Evolutionary conservation across 1,284 basidiomycete species (phyloP), one percentile per base, ranked within the genome.

Genomic region (Crepidotus sp.): DNA sequence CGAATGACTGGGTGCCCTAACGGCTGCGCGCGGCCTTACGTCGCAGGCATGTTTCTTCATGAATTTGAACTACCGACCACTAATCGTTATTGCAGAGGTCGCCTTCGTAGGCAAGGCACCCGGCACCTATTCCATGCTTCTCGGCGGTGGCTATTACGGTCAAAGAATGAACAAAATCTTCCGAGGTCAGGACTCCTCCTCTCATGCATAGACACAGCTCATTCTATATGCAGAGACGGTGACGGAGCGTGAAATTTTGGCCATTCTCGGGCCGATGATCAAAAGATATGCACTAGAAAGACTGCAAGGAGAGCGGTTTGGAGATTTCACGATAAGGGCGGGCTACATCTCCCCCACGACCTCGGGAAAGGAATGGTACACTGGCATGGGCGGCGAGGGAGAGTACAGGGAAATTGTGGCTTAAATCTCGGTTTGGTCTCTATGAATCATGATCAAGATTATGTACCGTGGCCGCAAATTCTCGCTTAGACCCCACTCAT

Each of bases 1-100:
- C 80, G 95, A 48, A 98, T 98, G 95, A 94, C 91, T 13, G 91
- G 92, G 31, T 95, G 92, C 61, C 92, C 92, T 9, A 95, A 95
- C 60, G 92, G 90, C 42, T 94, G 92, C 61, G 87, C 91, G 8
- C 74, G 94, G 49, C 94, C 95, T n/a, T 98, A 95, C 68, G 70
- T 95, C 44, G 95, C 86, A 44, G 83, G 83, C 81, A 39, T 11
- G 76, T 63, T 22, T 39, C 40, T 24, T 24, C 24, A 10, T 42
- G 17, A 33, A 4, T 38, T 13, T 39, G 13, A 33, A 29, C 2
- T 18, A 4, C 38, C 50, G 13, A 48, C 24, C 25, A 26, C 27
- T 45, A 9, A 49, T 31, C 22, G 3, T 6, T 38, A 42, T 33
- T 40, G 13, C 68, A 72, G 94, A 98, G 71, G 76, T 98, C 29